phyloP scores from a whole-genome alignment of 176 grass and related monocot genomes.

The Oryza glumipatula region DNA sequence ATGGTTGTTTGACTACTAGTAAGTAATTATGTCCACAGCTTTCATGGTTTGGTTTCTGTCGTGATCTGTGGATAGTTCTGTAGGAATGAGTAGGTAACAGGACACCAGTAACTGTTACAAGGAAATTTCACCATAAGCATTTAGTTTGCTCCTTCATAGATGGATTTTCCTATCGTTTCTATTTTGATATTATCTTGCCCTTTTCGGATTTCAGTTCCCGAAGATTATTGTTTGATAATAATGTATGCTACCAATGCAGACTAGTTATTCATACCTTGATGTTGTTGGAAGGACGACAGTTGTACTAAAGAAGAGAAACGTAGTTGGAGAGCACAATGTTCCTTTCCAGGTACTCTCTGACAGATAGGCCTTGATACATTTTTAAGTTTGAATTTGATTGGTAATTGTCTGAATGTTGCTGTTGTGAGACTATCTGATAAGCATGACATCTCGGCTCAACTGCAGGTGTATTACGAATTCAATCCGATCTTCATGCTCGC shows the following conservation, averaged over 20 bases:
- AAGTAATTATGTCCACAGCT: background rate
- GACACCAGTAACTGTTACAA: background rate
- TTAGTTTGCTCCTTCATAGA: background rate
- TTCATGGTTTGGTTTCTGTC: background rate
- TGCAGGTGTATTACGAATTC: conserved; percentile 79
- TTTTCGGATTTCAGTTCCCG: background rate
- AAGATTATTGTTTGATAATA: conserved; percentile 1
- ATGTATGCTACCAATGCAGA: conserved; percentile 45
- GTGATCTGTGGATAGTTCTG: conserved; percentile 4
- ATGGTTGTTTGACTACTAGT: background rate
- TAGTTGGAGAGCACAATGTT: conserved; percentile 67
- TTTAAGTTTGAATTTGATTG: background rate
- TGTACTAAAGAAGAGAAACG: conserved; percentile 76
- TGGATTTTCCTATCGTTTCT: conserved; percentile 21
- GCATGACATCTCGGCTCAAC: conserved; percentile 18
- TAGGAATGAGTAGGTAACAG: background rate
- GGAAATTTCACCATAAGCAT: background rate
- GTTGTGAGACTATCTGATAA: background rate
- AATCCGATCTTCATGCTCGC: conserved; percentile 68
- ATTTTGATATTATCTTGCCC: background rate
- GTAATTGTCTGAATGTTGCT: background rate
- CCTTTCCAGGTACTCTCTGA: conserved; percentile 68
- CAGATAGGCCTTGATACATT: conserved; percentile 2
- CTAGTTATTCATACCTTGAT: conserved; percentile 77
- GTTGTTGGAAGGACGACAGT: conserved; percentile 70